These are phyloP conservation scores for Cadophora luteo-olivacea DNA, from an alignment of 2,329 filamentous ascomycete species.

Conservation along the genomic window DNA sequence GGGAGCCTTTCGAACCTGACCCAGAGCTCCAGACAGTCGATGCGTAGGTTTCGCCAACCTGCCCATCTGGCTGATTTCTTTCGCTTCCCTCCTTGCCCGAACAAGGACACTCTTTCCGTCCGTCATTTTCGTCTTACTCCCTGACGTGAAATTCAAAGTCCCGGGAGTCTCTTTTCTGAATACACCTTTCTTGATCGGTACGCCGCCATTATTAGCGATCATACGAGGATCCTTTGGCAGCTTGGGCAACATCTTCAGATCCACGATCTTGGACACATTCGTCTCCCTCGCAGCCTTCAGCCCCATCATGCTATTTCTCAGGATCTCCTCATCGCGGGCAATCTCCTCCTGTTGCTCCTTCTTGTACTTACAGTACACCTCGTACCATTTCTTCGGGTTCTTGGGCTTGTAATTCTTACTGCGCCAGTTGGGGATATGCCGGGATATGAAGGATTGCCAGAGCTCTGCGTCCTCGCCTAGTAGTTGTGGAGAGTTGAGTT, in stretches of 20 bases:
- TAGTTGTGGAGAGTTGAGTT: slow-evolving; percentile 79
- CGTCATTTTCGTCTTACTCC: slow-evolving; percentile 59
- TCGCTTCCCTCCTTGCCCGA: slow-evolving; percentile 62
- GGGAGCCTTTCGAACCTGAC: slow-evolving; percentile 56
- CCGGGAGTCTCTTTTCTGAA: slow-evolving; percentile 44
- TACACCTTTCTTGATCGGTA: slow-evolving; percentile 37
- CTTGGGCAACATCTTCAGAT: slow-evolving; percentile 54
- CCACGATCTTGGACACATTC: slow-evolving; percentile 63
- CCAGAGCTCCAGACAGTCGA: slow-evolving; percentile 43
- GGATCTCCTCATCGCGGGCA: slow-evolving; percentile 60
- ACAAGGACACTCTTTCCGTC: slow-evolving; percentile 60
- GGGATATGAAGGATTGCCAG: slow-evolving; percentile 80
- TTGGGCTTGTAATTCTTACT: slow-evolving; percentile 68
- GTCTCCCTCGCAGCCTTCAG: slow-evolving; percentile 63
- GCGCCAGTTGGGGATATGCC: slow-evolving; percentile 72
- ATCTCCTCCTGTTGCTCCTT: slow-evolving; percentile 63
- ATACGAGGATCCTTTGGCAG: slow-evolving; percentile 48
- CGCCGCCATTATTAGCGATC: slow-evolving; percentile 44
- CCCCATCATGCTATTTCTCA: slow-evolving; percentile 61
- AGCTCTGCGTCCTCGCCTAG: slow-evolving; percentile 71
- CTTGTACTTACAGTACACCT: slow-evolving; percentile 75
- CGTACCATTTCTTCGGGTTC: slow-evolving; percentile 75
- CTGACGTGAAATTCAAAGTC: slow-evolving; percentile 52
- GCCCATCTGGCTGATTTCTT: slow-evolving; percentile 57
- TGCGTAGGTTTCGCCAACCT: slow-evolving; percentile 52